Evolutionary conservation across 2,329 filamentous ascomycete species (phyloP), one percentile per base, ranked within the genome.

Genomic region (Talaromyces sp.): DNA sequence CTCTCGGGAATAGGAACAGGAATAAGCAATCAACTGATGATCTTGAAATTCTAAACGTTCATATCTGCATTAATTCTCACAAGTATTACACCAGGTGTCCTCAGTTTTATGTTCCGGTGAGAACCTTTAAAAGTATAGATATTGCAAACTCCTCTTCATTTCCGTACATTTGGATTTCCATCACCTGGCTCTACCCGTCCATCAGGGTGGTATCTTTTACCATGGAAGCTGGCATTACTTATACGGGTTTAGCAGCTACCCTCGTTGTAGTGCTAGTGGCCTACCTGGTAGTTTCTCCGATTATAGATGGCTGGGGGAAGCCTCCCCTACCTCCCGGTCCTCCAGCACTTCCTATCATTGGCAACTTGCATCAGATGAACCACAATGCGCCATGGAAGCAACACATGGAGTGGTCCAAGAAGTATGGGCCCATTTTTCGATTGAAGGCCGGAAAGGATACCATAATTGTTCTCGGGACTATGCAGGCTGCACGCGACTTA

Each of bases 401-500:
- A 22, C 63, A 63, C 36, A 57, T 68, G 37, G 25, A 64, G 13
- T 40, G 57, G 57, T n/a, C 13, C 40, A 48, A 58, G 31, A 28
- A 46, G 9, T 58, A 54, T 19, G 51, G 51, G 8, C 51, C 51
- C 2, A 55, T 58, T 8, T 45, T 55, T 10, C n/a, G 37, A 22
- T 19, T 45, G 22, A 37, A 45, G 9, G 25, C 17, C 13, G 56
- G 46, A 11, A 22, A 64, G 0, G 56, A 62, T n/a, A 70, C 71
- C 41, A 56, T 73, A 13, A 43, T 58, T 45, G 13, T 35, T n/a
- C 25, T 58, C 13, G 37, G 22, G 9, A 21, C 19, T 5, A 11
- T n/a, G 11, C 33, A 64, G 68, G 59, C 37, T 7, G 70, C 71
- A 5, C 65, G 67, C 41, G 73, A 75, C 36, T 64, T 78, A 10